Base-by-base conservation (phyloP, 1,284 basidiomycete species). In the Ganoderma multipileum region DNA sequence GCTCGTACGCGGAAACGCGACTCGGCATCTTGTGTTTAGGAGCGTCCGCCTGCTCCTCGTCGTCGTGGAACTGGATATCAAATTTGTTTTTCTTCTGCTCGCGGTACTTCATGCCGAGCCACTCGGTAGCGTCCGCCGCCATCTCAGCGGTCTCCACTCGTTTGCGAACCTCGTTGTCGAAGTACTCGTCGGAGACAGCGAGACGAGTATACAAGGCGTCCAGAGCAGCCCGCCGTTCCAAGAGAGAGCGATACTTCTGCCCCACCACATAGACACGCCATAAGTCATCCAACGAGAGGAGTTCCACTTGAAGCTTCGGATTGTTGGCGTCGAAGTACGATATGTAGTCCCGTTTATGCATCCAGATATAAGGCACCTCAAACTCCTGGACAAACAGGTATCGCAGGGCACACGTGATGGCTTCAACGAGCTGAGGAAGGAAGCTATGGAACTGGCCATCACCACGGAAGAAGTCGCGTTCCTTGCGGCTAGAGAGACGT, bases 291-390 rank as follows among this genome's bases (percentile, higher is more conserved):
- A 92, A 84, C 71, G 82, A 88, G 66, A 99, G 86, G 44, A 97
- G 88, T 72, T 94, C 91, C 30, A 87, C 79, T 39, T 87, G 87
- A 26, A 79, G 77, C 61, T 80, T 83, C 66, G 86, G 85, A 68
- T 90, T 87, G 52, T 82, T 79, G 63, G 86, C 83, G 73, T 94
- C 90, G 79, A 94, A 92, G 79, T 92, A 88, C 55, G 90, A 91
- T 75, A 97, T 91, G 77, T 95, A 92, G 79, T 99, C 98, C 61
- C 95, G 89, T 76, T 95, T 95, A 83, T 99, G 95, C 36, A 91
- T 90, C 91, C 93, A 98, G 72, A 99, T 91, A 80, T 96, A 98
- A 0, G 98, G 96, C 9, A 98, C 96, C 78, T 99, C 98, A 73
- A 94, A 89, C 72, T 95, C 89, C 64, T 96, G 90, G 64, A 95